Evolutionary conservation across 306 rosid species (phyloP), one percentile per base, ranked within the genome.

Genomic region (Lotus japonicus): DNA sequence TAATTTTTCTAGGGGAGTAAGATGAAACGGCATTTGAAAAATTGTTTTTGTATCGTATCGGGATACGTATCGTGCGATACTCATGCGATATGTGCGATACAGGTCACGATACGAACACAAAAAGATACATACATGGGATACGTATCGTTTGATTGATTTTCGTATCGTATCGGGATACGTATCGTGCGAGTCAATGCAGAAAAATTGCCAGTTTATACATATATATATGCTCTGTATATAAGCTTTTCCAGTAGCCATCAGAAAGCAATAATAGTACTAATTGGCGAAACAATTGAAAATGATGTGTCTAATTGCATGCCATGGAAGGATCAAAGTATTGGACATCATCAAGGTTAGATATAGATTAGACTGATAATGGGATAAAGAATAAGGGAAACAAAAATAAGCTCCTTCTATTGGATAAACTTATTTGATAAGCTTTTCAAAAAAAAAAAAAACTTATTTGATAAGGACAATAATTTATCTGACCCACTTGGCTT

Each of bases 201-300:
- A 26, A 26, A 26, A 26, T 19, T 15, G n/a, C 59, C 14, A 48
- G 7, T 33, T n/a, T n/a, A n/a, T n/a, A n/a, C n/a, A n/a, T 17
- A 31, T 6, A 19, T n/a, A 17, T 31, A 72, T 76, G 78, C 66
- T 67, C 55, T 77, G 79, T 21, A 68, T 68, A 46, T 73, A 38
- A 69, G 71, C 74, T 62, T 26, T 68, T 35, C 14, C 4, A 1
- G 71, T 73, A 66, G 1, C 79, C 49, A 57, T 81, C 82, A 49
- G 9, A 77, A 72, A 67, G 9, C 18, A 71, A 71, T 80, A 53
- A 71, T 80, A 53, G 66, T 76, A 45, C 36, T 77, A 77, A 72
- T 33, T 33, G 23, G 42, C 0, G 16, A 45, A 33, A 39, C 59
- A 42, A 51, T 73, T 73, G 77, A 78, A 66, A 74, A 50, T 33